phyloP scores from a whole-genome alignment of 352 stramenopile genomes.

The Elongisporangium prolatum region DNA sequence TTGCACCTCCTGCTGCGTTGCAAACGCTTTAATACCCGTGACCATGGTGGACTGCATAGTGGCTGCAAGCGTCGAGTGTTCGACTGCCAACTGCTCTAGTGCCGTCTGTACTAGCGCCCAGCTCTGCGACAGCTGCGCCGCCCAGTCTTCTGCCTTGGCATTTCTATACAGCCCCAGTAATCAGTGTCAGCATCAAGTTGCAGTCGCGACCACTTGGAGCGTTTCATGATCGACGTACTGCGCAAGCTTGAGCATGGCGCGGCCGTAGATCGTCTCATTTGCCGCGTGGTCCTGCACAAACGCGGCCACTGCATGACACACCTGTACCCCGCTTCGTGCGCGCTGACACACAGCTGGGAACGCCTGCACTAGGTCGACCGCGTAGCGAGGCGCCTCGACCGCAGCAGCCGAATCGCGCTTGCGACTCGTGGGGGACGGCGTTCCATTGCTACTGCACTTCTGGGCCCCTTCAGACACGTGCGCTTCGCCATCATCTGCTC shows the following conservation, averaged over 20 bases:
- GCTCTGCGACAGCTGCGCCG: constrained; percentile 43
- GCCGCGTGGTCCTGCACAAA: constrained; percentile 58
- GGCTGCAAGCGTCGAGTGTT: constrained; percentile 53
- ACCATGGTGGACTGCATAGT: constrained; percentile 63
- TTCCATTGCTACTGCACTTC: not conserved
- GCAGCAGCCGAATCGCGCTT: not conserved
- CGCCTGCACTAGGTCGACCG: constrained; percentile 62
- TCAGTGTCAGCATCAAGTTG: not conserved
- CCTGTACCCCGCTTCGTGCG: constrained; percentile 69
- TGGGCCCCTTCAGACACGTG: not conserved
- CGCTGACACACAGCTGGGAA: constrained; percentile 73
- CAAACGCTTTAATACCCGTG: constrained; percentile 55
- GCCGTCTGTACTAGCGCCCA: constrained; percentile 57
- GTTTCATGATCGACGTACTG: constrained; percentile 26
- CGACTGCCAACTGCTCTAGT: constrained; percentile 38
- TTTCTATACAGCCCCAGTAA: constrained; percentile 30
- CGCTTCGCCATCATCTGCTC: not conserved
- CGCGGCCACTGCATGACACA: constrained; percentile 60
- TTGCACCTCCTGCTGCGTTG: constrained; percentile 67
- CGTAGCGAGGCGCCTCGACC: constrained; percentile 24
- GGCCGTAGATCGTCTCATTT: constrained; percentile 58
- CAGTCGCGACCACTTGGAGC: not conserved
- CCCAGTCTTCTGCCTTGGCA: constrained; percentile 67
- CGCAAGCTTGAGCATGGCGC: constrained; percentile 51
- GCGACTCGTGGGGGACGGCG: not conserved